Conservation (phyloP, 2,329 filamentous ascomycete species). For the Aspergillus fructus region DNA sequence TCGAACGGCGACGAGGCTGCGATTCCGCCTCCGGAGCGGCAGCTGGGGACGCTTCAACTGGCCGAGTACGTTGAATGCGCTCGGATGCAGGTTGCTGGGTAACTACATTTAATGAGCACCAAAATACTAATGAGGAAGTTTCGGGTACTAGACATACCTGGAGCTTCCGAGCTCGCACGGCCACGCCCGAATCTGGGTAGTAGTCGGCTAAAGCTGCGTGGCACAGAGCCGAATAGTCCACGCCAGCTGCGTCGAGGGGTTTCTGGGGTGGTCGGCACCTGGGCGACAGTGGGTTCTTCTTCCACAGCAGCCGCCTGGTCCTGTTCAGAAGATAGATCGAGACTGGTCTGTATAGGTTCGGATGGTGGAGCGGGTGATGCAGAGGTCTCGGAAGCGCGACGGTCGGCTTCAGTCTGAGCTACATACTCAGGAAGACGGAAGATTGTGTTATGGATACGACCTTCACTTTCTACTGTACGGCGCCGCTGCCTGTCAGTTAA, state of each 20-base stretch:
- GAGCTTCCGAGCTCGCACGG: constrained; percentile 13
- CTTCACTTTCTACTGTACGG: constrained; percentile 29
- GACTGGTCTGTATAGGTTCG: constrained; percentile 10
- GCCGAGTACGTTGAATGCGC: constrained; percentile 14
- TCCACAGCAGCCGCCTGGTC: not conserved
- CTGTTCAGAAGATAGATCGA: constrained; percentile 11
- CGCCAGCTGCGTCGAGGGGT: constrained; percentile 28
- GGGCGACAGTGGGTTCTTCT: constrained; percentile 4
- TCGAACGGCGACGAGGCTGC: constrained; percentile 15
- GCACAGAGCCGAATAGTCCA: constrained; percentile 31
- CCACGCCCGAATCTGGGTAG: constrained; percentile 22
- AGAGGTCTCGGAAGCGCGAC: constrained; percentile 14
- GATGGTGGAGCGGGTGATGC: constrained; percentile 6
- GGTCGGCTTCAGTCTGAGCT: constrained; percentile 31
- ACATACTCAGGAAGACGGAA: constrained; percentile 34
- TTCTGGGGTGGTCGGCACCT: constrained; percentile 19
- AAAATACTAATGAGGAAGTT: not conserved
- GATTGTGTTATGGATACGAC: constrained; percentile 34
- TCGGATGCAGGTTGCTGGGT: constrained; percentile 19
- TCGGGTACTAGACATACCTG: constrained; percentile 13
- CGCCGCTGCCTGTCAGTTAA: constrained; percentile 32
- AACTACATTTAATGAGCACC: constrained; percentile 13
- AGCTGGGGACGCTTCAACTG: not conserved
- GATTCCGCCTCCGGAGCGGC: constrained; percentile 7
- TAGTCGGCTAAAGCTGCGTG: constrained; percentile 28